Conservation (phyloP, 495 filamentous ascomycete genomes). For the Podospora anserina region DNA sequence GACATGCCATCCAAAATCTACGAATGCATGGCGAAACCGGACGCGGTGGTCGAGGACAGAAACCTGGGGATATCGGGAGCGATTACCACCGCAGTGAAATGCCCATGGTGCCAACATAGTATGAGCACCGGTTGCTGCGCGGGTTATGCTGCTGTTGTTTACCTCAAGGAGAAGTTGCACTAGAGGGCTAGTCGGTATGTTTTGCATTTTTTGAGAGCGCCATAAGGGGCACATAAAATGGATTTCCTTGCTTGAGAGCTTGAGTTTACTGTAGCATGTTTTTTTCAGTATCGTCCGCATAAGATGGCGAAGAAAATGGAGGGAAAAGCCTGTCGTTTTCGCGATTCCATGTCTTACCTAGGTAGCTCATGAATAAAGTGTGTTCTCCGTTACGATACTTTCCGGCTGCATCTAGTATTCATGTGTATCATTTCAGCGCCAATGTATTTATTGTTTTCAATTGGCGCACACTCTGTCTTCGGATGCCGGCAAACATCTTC, state of each 20-base stretch:
- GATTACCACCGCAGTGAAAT: conserved; percentile 59
- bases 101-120: conserved; percentile 74
- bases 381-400: neutral
- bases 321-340: conserved; percentile 5
- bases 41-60: conserved; percentile 50
- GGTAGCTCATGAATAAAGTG: neutral
- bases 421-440: too few species aligned
- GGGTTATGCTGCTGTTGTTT: conserved; percentile 68
- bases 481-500: neutral
- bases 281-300: neutral
- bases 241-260: neutral
- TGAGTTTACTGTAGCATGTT: neutral
- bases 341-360: neutral
- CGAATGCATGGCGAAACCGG: conserved; percentile 66
- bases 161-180: conserved; percentile 55
- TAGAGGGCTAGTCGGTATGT: neutral
- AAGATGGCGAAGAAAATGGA: neutral
- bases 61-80: conserved; percentile 49
- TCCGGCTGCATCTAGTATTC: too few species aligned
- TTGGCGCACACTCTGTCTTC: neutral
- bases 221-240: neutral
- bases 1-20: conserved; percentile 75
- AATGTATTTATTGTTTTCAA: neutral
- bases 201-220: neutral
- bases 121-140: conserved; percentile 72